phyloP scores from a whole-genome alignment of 768 basidiomycete genomes.

The Trametes villosa region DNA sequence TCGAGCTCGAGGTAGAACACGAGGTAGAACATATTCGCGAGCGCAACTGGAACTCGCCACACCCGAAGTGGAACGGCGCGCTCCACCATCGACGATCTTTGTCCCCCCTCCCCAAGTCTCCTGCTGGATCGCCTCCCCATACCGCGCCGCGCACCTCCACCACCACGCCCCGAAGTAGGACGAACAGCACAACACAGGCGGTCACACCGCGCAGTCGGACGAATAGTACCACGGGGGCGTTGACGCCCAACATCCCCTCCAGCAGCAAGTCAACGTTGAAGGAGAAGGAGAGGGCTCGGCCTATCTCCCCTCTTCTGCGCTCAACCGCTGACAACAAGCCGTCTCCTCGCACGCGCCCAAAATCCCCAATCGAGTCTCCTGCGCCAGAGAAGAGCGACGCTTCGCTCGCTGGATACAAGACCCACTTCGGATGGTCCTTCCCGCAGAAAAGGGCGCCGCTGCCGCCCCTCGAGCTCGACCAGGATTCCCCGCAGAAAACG shows the following conservation, averaged over 20 bases:
- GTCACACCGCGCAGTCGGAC: slow-evolving; percentile 8
- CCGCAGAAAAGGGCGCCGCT: slow-evolving; percentile 38
- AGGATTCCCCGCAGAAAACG: slow-evolving; percentile 32
- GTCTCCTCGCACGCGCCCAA: background rate
- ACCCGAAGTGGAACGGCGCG: slow-evolving; percentile 51
- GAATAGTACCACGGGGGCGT: slow-evolving; percentile 8
- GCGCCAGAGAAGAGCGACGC: slow-evolving; percentile 17
- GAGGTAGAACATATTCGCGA: slow-evolving; percentile 57
- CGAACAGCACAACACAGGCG: slow-evolving; percentile 14
- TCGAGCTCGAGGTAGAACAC: slow-evolving; percentile 23
- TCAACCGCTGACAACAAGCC: slow-evolving; percentile 13
- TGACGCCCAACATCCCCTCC: background rate
- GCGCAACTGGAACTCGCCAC: slow-evolving; percentile 74
- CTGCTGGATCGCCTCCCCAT: slow-evolving; percentile 20
- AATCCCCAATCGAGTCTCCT: slow-evolving; percentile 10
- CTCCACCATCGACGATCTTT: slow-evolving; percentile 20
- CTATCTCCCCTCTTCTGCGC: slow-evolving; percentile 21
- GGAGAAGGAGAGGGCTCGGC: slow-evolving; percentile 11
- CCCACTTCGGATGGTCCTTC: slow-evolving; percentile 47
- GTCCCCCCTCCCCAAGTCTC: slow-evolving; percentile 20
- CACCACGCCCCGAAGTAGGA: slow-evolving; percentile 6
- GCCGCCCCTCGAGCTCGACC: slow-evolving; percentile 46
- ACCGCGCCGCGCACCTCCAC: background rate
- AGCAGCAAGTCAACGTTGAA: slow-evolving; percentile 9
- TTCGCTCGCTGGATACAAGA: slow-evolving; percentile 25